These are phyloP conservation scores for Boletus barrowsii DNA, from an alignment of 768 basidiomycete genomes.

Conservation along the genomic window DNA sequence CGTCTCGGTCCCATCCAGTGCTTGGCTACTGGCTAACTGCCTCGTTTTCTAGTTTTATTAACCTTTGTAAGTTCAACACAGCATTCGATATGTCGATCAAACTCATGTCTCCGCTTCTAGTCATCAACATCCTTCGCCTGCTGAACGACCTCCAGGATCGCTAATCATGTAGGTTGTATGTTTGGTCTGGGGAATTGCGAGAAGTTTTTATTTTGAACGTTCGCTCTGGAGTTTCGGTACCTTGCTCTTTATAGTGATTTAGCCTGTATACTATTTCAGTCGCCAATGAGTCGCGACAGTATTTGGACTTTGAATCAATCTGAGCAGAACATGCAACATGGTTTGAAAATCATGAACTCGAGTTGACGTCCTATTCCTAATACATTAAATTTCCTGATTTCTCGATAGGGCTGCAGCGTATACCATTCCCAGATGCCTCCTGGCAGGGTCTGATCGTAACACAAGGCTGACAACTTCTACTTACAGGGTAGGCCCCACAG, in stretches of 20 bases:
- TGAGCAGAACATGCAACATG: background rate
- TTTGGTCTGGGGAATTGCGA: background rate
- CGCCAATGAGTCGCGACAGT: background rate
- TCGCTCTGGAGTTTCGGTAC: background rate
- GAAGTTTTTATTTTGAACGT: background rate
- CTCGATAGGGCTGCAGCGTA: background rate
- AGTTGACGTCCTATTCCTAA: background rate
- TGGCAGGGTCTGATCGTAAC: background rate
- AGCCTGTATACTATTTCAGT: constrained; percentile 23
- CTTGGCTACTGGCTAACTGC: constrained; percentile 12
- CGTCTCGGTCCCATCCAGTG: constrained; percentile 28
- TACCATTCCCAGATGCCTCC: background rate
- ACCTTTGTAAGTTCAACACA: constrained; percentile 64
- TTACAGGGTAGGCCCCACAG: background rate
- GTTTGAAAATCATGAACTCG: background rate
- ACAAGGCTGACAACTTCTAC: background rate
- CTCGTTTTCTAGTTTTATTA: constrained; percentile 61
- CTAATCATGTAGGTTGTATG: constrained; percentile 10
- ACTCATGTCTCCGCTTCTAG: constrained; percentile 33
- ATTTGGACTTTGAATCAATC: constrained; percentile 5
- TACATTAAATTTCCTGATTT: background rate
- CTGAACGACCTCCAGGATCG: constrained; percentile 55
- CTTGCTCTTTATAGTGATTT: constrained; percentile 8
- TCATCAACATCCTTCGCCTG: constrained; percentile 83
- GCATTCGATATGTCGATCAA: background rate